phyloP scores from a whole-genome alignment of 2,329 filamentous ascomycete species.

The Aspergillus terreus region DNA sequence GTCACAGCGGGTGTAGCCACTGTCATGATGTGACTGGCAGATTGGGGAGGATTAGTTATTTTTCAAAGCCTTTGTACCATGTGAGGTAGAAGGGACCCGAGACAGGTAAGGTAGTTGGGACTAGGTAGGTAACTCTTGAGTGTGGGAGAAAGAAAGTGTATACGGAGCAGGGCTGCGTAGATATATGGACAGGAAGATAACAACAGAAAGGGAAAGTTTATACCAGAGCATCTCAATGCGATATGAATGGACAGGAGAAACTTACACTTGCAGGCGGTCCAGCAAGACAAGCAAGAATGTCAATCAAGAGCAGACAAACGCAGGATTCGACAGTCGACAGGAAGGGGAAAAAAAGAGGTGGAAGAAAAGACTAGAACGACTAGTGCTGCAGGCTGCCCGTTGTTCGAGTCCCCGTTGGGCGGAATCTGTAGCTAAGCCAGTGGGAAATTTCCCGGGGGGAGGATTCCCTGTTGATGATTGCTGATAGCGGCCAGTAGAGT shows the following conservation, averaged over 20 bases:
- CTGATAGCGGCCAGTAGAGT: constrained; percentile 7
- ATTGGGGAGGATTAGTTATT: neutral
- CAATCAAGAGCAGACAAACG: constrained; percentile 9
- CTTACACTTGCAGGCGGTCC: constrained; percentile 11
- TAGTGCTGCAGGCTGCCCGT: constrained; percentile 24
- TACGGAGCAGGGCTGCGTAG: neutral
- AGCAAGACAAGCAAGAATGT: constrained; percentile 5
- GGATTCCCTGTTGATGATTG: constrained; percentile 6
- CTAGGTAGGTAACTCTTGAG: too few species aligned
- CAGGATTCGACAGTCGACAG: constrained; percentile 4
- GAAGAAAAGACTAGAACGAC: constrained; percentile 9
- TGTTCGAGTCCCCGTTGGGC: constrained; percentile 6
- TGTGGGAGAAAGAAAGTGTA: neutral
- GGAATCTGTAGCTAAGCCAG: neutral
- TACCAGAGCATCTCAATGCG: neutral
- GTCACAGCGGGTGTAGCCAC: constrained; percentile 34
- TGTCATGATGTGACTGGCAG: constrained; percentile 27
- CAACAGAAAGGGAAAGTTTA: neutral
- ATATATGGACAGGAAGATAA: constrained; percentile 1
- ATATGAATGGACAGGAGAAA: constrained; percentile 2
- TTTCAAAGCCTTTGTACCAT: neutral
- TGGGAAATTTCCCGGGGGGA: constrained; percentile 16
- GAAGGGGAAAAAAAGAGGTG: constrained; percentile 1
- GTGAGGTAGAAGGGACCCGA: neutral
- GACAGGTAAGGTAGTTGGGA: too few species aligned